These are phyloP conservation scores for Colletotrichum tropicicola DNA, from an alignment of 2,329 filamentous ascomycete species.

Conservation along the genomic window DNA sequence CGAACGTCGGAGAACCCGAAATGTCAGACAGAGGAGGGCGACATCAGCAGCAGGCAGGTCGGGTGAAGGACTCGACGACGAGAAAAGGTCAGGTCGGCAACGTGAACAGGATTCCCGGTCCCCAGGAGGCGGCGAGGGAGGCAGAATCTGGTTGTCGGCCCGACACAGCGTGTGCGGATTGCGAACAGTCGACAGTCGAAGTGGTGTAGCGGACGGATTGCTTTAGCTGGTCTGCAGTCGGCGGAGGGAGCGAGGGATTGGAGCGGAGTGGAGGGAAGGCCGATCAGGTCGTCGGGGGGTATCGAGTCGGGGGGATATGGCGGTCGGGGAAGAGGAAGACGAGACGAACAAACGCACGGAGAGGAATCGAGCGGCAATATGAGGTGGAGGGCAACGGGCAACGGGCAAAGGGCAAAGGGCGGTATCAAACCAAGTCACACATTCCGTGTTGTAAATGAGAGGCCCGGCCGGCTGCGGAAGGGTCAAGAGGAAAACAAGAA, in stretches of 20 bases:
- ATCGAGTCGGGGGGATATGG: neutral
- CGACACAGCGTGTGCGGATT: no score
- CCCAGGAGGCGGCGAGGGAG: neutral
- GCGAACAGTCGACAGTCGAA: no score
- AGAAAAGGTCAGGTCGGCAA: neutral
- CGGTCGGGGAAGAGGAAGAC: neutral
- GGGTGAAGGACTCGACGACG: neutral
- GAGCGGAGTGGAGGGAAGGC: no score
- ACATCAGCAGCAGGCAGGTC: slow-evolving; percentile 15
- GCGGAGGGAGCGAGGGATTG: no score
- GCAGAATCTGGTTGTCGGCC: no score
- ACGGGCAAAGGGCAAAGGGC: neutral
- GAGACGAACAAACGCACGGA: slow-evolving; percentile 8
- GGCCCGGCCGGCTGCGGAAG: slow-evolving; percentile 5
- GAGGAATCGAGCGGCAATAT: slow-evolving; percentile 13
- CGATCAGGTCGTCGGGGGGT: neutral
- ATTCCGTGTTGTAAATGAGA: slow-evolving; percentile 26
- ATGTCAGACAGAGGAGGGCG: slow-evolving; percentile 23
- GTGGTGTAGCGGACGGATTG: no score
- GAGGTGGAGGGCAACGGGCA: slow-evolving; percentile 3
- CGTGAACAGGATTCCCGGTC: neutral
- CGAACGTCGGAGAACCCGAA: slow-evolving; percentile 32
- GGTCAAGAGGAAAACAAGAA: neutral
- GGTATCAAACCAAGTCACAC: slow-evolving; percentile 18
- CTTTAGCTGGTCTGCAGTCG: no score